Evolutionary conservation across 2,329 filamentous ascomycete species (phyloP).

Genomic region (Nigrograna mackinnonii): DNA sequence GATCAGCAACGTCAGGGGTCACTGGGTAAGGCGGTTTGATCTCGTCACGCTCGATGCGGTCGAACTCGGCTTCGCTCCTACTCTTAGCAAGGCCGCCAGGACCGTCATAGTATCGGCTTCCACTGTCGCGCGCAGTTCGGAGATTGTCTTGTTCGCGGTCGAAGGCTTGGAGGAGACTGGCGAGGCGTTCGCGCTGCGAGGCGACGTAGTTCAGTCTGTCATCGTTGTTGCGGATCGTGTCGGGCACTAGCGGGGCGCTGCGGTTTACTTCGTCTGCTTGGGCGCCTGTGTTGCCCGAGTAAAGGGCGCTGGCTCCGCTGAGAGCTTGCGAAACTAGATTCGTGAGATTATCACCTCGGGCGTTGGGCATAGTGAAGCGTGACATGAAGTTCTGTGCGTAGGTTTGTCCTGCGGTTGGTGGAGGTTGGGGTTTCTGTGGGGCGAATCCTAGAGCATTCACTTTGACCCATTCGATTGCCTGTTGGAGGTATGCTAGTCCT

Average conservation of each 20-base stretch:
- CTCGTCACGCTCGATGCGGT: slow-evolving; percentile 77
- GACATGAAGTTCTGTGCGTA: slow-evolving; percentile 85
- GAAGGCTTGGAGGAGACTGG: slow-evolving; percentile 74
- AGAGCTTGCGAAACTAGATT: slow-evolving; percentile 76
- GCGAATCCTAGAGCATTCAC: slow-evolving; percentile 80
- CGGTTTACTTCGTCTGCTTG: slow-evolving; percentile 57
- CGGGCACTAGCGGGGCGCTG: slow-evolving; percentile 70
- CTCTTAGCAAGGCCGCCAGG: slow-evolving; percentile 70
- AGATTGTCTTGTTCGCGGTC: slow-evolving; percentile 76
- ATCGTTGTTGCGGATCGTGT: slow-evolving; percentile 64
- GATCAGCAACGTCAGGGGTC: slow-evolving; percentile 33
- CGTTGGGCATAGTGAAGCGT: slow-evolving; percentile 80
- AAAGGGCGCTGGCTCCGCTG: slow-evolving; percentile 60
- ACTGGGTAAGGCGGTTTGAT: slow-evolving; percentile 48
- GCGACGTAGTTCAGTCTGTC: slow-evolving; percentile 76
- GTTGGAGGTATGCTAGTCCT: slow-evolving; percentile 64
- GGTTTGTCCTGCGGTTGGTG: slow-evolving; percentile 48
- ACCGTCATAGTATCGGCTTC: slow-evolving; percentile 49
- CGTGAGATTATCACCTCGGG: slow-evolving; percentile 72
- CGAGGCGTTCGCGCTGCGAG: slow-evolving; percentile 77
- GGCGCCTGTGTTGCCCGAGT: slow-evolving; percentile 42
- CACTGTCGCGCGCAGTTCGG: slow-evolving; percentile 40
- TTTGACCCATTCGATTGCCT: slow-evolving; percentile 61
- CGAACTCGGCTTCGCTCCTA: slow-evolving; percentile 85
- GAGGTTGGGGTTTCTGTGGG: slow-evolving; percentile 57